Evolutionary conservation across 192 early-diverging fungal species (phyloP), one percentile per base, ranked within the genome.

Genomic region (Dissophora ornata): DNA sequence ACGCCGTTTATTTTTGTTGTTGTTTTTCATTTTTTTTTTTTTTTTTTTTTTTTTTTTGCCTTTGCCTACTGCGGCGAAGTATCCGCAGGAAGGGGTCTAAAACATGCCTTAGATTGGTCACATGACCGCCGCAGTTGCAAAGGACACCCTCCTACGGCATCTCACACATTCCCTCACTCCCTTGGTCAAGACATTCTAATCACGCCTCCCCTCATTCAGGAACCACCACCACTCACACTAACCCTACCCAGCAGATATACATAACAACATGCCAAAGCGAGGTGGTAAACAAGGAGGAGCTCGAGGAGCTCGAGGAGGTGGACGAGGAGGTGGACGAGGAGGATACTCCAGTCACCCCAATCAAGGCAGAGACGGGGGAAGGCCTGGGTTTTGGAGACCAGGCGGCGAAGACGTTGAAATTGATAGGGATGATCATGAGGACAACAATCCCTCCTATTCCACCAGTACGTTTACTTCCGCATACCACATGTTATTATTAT

Each of bases 201-300:
- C 46, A 15, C 46, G 1, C 46, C 11, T 56, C 22, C 61, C 29
- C 45, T 51, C 60, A 62, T 22, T 34, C 32, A 34, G 8, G 10
- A 19, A 49, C 21, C 22, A 25, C 32, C 36, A 52, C 1, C 61
- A 51, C 24, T 49, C 24, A 28, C 36, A 44, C 56, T 18, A 11
- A 13, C 42, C 32, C 60, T 40, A 29, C 34, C 21, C 36, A 38
- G 18, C 30, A 56, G 15, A 38, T 13, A 47, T 21, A 25, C 22
- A 40, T 15, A 9, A 47, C 15, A 51, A 28, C 54, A 63, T 75
- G 71, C 50, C 71, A 13, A 61, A 67, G 32, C 55, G 71, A 61
- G 71, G 69, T 54, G 45, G 18, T 24, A 59, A 69, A 52, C 49
- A 51, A 32, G 51, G 51, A 47, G 52, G 52, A 29, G n/a, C 47